Percentiles rank a stretch among this genome's conserved stretches.
Evolutionary conservation across 1,284 basidiomycete genomes (phyloP).

Genomic region (Fomitopsis betulina): DNA sequence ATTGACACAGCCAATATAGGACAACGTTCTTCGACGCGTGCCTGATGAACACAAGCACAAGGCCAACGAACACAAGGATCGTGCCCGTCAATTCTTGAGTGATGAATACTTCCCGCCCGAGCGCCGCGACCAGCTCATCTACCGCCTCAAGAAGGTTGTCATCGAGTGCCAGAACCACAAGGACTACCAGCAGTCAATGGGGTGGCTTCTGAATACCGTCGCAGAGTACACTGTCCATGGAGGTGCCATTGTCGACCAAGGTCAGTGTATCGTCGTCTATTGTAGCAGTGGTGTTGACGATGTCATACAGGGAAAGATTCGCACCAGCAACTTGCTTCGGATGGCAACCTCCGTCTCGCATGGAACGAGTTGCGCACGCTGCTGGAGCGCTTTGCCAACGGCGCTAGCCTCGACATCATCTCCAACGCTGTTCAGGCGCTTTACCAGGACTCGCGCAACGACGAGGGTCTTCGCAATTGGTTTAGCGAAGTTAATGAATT

Average conservation of each 20-base stretch:
- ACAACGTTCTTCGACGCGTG: slow-evolving; percentile 44
- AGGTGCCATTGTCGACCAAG: slow-evolving; percentile 38
- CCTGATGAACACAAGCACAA: slow-evolving; percentile 60
- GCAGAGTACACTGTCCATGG: slow-evolving; percentile 75
- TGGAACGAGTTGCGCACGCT: slow-evolving; percentile 70
- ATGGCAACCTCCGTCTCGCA: slow-evolving; percentile 54
- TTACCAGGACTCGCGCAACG: slow-evolving; percentile 72
- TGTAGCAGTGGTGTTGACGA: background rate
- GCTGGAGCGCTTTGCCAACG: slow-evolving; percentile 92
- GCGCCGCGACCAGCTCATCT: slow-evolving; percentile 80
- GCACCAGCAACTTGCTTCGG: slow-evolving; percentile 29
- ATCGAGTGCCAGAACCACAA: slow-evolving; percentile 91
- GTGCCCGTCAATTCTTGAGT: slow-evolving; percentile 60
- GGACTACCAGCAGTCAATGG: slow-evolving; percentile 82
- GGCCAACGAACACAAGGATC: slow-evolving; percentile 47
- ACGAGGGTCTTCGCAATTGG: slow-evolving; percentile 78
- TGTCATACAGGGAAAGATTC: slow-evolving; percentile 28
- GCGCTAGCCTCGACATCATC: slow-evolving; percentile 60
- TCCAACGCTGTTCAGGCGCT: slow-evolving; percentile 71
- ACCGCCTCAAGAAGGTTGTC: slow-evolving; percentile 82
- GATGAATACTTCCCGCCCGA: slow-evolving; percentile 88
- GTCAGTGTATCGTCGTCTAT: background rate
- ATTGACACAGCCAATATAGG: slow-evolving; percentile 27
- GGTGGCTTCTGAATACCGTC: slow-evolving; percentile 68
- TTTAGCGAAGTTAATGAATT: slow-evolving; percentile 66